Evolutionary conservation across 2,329 filamentous ascomycete species (phyloP).

Genomic region (Aspergillus sp.): DNA sequence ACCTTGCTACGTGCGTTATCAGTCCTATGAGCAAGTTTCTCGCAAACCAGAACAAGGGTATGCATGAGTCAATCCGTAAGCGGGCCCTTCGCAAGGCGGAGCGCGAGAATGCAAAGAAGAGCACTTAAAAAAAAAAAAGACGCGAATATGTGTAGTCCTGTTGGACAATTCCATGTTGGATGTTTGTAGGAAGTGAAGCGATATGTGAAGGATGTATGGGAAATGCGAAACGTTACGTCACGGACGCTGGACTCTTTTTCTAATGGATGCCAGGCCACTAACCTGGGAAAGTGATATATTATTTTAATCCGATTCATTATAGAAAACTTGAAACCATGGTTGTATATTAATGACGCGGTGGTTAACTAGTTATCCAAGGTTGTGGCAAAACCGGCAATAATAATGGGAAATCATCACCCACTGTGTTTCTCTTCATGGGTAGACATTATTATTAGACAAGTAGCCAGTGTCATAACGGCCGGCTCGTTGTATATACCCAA

Average conservation of each 20-base stretch:
- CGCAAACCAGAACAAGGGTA: constrained; percentile 62
- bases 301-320: not conserved
- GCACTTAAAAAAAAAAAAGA: constrained; percentile 23
- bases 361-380: not conserved
- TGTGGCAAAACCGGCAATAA: not conserved
- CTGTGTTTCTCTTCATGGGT: not conserved
- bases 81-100: constrained; percentile 81
- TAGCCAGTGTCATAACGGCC: not conserved
- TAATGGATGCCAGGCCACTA: not conserved
- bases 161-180: not conserved
- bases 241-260: not conserved
- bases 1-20: constrained; percentile 65
- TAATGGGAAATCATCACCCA: not conserved
- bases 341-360: not conserved
- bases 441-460: too few species aligned
- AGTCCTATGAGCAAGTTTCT: constrained; percentile 59
- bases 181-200: not conserved
- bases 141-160: not conserved
- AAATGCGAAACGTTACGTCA: constrained; percentile 1
- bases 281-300: not conserved
- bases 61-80: constrained; percentile 81
- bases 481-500: not conserved
- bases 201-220: not conserved
- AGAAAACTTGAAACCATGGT: not conserved
- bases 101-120: constrained; percentile 66